These are phyloP conservation scores for Acorus calamus DNA, from an alignment of 106 monocot genomes.

Conservation along the genomic window DNA sequence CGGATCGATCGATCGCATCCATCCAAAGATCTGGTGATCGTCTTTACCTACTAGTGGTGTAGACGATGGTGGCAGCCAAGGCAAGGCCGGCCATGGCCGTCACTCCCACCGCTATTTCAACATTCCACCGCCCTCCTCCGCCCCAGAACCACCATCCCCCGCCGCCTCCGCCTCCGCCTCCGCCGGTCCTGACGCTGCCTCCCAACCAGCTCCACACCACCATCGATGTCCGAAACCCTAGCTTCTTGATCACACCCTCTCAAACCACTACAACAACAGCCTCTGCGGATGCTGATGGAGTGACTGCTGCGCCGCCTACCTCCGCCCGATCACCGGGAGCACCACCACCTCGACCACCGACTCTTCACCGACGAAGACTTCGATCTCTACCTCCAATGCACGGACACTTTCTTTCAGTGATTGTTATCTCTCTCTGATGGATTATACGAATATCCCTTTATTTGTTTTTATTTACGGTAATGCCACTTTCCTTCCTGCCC, in stretches of 20 bases:
- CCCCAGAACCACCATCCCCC: slow-evolving; percentile 21
- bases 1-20: background rate
- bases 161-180: no score
- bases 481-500: no score
- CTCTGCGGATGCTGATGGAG: background rate
- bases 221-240: slow-evolving; percentile 8
- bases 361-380: no score
- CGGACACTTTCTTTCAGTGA: no score
- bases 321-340: no score
- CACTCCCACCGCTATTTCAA: slow-evolving; percentile 57
- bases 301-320: no score
- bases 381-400: no score
- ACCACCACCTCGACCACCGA: no score
- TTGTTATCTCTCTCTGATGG: no score
- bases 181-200: slow-evolving; percentile 5
- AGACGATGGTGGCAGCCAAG: slow-evolving; percentile 56
- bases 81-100: slow-evolving; percentile 83
- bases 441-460: no score
- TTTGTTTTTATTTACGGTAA: no score
- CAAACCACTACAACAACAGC: background rate
- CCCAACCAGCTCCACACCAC: slow-evolving; percentile 16
- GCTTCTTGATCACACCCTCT: background rate
- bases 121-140: slow-evolving; percentile 36
- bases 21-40: no score
- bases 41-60: slow-evolving; percentile 60